phyloP scores from a whole-genome alignment of 352 stramenopile species.

The Aphanomyces cochlioides region DNA sequence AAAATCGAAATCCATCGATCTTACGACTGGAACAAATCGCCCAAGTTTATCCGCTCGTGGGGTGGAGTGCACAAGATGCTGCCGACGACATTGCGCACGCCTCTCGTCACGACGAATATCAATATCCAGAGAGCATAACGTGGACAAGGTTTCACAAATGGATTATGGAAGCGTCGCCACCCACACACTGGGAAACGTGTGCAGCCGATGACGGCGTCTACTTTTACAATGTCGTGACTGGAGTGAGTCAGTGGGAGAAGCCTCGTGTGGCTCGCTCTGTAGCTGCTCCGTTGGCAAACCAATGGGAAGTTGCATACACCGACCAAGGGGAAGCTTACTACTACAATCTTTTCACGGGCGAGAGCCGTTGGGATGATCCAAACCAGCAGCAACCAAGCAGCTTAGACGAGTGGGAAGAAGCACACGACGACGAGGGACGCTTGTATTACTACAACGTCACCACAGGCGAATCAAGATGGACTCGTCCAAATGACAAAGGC shows the following conservation, averaged over 20 bases:
- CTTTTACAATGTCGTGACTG: conserved; percentile 76
- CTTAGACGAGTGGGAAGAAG: conserved; percentile 9
- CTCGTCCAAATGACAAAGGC: not conserved
- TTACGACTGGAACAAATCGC: conserved; percentile 18
- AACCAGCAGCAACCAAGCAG: not conserved
- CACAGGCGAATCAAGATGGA: conserved; percentile 23
- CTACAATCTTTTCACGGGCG: conserved; percentile 43
- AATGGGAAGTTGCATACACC: conserved; percentile 47
- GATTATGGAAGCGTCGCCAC: conserved; percentile 3
- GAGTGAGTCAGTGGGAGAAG: conserved; percentile 74
- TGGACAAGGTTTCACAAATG: conserved; percentile 28
- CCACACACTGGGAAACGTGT: conserved; percentile 27
- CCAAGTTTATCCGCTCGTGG: conserved; percentile 16
- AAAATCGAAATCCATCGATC: conserved; percentile 1
- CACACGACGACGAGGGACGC: conserved; percentile 5
- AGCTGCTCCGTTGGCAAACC: not conserved
- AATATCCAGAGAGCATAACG: conserved; percentile 28
- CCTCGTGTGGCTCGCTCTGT: conserved; percentile 31
- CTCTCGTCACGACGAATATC: conserved; percentile 4
- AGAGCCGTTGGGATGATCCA: conserved; percentile 53
- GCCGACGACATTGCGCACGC: conserved; percentile 23
- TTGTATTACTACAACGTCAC: conserved; percentile 25
- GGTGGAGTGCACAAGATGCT: conserved; percentile 3
- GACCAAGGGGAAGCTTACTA: conserved; percentile 52
- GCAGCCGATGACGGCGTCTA: conserved; percentile 37